Evolutionary conservation across 495 filamentous ascomycete species (phyloP).

Genomic region (Annulohypoxylon moriforme): DNA sequence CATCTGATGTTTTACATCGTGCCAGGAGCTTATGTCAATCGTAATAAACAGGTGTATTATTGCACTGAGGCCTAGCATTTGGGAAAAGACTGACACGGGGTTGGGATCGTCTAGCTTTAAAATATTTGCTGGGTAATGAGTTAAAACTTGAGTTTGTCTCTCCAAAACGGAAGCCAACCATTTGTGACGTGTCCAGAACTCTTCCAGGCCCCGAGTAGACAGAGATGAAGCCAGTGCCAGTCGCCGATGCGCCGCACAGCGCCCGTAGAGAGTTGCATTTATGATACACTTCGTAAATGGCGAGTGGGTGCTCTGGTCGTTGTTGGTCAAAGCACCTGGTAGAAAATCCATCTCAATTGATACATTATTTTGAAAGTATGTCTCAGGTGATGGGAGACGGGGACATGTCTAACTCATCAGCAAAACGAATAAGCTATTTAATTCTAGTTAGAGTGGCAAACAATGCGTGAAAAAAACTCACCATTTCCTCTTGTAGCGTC

Average conservation of each 20-base stretch:
- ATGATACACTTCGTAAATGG: slow-evolving; percentile 30
- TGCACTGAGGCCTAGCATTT: background rate
- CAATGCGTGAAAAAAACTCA: too few species aligned
- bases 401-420: slow-evolving; percentile 14
- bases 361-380: slow-evolving; percentile 22
- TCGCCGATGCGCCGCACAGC: slow-evolving; percentile 16
- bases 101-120: background rate
- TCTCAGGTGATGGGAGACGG: slow-evolving; percentile 27
- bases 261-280: slow-evolving; percentile 27
- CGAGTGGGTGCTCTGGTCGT: slow-evolving; percentile 4
- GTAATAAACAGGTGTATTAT: background rate
- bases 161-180: slow-evolving; percentile 7
- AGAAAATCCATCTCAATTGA: slow-evolving; percentile 26
- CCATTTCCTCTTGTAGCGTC: slow-evolving; percentile 30
- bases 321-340: slow-evolving; percentile 10
- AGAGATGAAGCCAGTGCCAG: background rate
- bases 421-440: background rate
- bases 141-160: background rate
- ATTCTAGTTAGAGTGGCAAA: background rate
- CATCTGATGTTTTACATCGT: background rate
- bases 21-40: background rate
- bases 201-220: slow-evolving; percentile 9
- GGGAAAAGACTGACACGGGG: background rate
- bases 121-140: background rate
- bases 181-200: slow-evolving; percentile 17